Evolutionary conservation across 2,329 filamentous ascomycete species (phyloP).

Genomic region (Fusarium mundagurra): DNA sequence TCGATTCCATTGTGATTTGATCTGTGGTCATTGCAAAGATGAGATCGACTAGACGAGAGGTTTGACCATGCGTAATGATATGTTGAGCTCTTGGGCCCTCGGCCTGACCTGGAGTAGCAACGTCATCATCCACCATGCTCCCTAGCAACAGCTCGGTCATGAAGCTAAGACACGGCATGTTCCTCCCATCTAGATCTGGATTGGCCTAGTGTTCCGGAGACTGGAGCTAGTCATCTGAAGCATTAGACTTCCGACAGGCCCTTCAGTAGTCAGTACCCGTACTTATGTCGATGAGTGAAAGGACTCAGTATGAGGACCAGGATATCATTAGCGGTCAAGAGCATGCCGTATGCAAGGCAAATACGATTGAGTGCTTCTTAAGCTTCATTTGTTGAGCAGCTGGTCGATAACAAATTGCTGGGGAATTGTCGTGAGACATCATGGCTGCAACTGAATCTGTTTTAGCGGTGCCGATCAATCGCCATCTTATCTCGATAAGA

Average conservation of each 20-base stretch:
- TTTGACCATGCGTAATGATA: no score
- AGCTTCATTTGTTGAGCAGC: background rate
- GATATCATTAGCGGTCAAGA: background rate
- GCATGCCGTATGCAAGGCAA: no score
- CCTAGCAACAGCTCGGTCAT: background rate
- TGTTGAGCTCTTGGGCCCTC: background rate
- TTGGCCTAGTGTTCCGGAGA: background rate
- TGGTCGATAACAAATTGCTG: background rate
- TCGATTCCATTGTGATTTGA: background rate
- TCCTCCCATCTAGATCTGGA: background rate
- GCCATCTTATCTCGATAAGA: background rate
- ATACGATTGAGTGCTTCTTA: no score
- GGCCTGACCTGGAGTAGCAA: background rate
- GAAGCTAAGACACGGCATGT: background rate
- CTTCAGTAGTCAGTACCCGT: background rate
- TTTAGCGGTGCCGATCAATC: background rate
- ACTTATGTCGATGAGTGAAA: background rate
- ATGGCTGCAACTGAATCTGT: background rate
- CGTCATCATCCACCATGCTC: background rate
- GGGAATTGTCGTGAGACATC: background rate
- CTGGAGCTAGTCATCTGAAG: background rate
- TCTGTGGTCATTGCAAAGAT: background rate
- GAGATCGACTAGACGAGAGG: rapidly evolving
- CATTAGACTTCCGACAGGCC: background rate
- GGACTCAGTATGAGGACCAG: background rate